Evolutionary conservation across 768 basidiomycete genomes (phyloP).

Genomic region (Collybia sp.): DNA sequence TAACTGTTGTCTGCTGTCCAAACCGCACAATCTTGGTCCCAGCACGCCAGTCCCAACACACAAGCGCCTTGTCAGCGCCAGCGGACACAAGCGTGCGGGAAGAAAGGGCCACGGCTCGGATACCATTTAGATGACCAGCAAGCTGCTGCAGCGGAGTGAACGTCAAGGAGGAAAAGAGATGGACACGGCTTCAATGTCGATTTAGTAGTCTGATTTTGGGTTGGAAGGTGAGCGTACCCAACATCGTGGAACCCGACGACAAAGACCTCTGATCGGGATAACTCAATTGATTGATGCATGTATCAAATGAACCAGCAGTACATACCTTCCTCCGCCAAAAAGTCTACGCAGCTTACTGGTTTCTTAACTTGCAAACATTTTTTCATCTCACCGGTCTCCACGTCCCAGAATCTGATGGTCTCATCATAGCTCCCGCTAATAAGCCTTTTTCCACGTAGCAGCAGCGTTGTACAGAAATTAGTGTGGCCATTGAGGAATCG

Average conservation of each 20-base stretch:
- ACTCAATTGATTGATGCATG: not conserved
- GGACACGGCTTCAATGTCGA: slow-evolving; percentile 60
- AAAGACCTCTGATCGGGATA: slow-evolving; percentile 59
- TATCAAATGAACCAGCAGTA: not conserved
- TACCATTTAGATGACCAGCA: slow-evolving; percentile 84
- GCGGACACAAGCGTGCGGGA: slow-evolving; percentile 85
- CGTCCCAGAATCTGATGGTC: slow-evolving; percentile 90
- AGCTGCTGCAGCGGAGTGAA: slow-evolving; percentile 83
- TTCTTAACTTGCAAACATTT: slow-evolving; percentile 84
- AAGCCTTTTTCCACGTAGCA: slow-evolving; percentile 71
- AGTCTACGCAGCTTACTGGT: slow-evolving; percentile 88
- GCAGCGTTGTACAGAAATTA: slow-evolving; percentile 81
- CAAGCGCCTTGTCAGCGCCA: slow-evolving; percentile 67
- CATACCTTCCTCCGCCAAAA: slow-evolving; percentile 72
- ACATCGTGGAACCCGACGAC: slow-evolving; percentile 93
- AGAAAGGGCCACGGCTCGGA: slow-evolving; percentile 84
- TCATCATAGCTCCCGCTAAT: slow-evolving; percentile 92
- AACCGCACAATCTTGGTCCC: slow-evolving; percentile 88
- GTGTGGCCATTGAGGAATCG: slow-evolving; percentile 81
- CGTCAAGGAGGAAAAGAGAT: slow-evolving; percentile 81
- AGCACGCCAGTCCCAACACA: slow-evolving; percentile 88
- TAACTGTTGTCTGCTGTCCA: slow-evolving; percentile 90
- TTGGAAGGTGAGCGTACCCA: slow-evolving; percentile 44
- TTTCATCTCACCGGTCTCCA: slow-evolving; percentile 56
- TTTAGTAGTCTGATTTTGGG: too few relatives aligned